Percentiles rank a stretch among this genome's conserved stretches.
Conservation (phyloP, 306 rosid species). For the Clitoria ternatea region DNA sequence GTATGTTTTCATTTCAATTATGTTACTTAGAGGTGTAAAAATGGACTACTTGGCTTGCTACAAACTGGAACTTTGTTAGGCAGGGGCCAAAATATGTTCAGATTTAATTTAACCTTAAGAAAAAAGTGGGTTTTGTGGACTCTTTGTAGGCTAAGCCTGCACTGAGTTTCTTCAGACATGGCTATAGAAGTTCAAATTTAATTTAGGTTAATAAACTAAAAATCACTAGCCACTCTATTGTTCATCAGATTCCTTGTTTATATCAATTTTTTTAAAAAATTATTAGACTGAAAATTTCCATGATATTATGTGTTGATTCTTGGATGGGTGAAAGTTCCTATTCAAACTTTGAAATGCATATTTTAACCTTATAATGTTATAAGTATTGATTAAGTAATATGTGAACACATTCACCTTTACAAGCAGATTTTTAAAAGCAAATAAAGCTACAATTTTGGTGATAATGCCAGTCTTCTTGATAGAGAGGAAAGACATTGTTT, state of each 20-base stretch:
- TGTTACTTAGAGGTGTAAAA: too few species aligned
- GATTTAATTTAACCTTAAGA: too few species aligned
- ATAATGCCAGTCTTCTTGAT: conserved; percentile 24
- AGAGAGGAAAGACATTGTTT: conserved; percentile 54
- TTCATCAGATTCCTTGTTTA: background rate
- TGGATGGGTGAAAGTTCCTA: background rate
- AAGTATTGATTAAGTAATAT: background rate
- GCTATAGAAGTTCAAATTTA: too few species aligned
- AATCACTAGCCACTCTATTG: too few species aligned
- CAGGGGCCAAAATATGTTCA: too few species aligned
- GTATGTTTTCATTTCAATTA: background rate
- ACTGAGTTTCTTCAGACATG: too few species aligned
- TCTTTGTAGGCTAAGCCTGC: too few species aligned
- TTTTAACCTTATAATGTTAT: background rate
- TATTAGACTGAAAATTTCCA: background rate
- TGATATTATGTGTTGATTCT: background rate
- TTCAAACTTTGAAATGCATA: background rate
- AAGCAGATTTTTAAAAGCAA: conserved; percentile 60
- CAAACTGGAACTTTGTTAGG: too few species aligned
- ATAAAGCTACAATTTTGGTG: conserved; percentile 33
- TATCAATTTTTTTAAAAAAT: background rate
- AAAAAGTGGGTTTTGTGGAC: too few species aligned
- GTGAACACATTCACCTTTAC: conserved; percentile 7
- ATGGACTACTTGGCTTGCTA: too few species aligned
- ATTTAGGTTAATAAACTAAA: too few species aligned